Evolutionary conservation across 108 stramenopile species (phyloP), one percentile per base, ranked within the genome.

Genomic region (Thalassiosira profunda): DNA sequence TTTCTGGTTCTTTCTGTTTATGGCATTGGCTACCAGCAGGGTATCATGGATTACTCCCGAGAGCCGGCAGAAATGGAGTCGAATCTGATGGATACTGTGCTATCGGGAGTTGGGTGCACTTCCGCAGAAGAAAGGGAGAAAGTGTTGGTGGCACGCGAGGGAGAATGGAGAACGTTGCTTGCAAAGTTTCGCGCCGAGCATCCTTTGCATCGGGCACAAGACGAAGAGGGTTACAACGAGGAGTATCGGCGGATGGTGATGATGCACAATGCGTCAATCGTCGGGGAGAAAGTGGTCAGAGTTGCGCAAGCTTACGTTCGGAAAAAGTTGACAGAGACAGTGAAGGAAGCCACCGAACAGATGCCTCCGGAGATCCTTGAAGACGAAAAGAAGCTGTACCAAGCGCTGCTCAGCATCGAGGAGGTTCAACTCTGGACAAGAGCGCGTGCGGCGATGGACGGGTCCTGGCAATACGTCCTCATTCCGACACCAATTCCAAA

Each of bases 241-340:
- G 44, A 70, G 17, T 40, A 70, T 37, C 52, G 33, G 23, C 44
- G 57, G 25, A 56, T 70, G 51, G 46, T 70, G 2, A 78, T 78
- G 76, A 30, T 78, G 45, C 45, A 63, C 10, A 63, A 78, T 70
- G 67, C 49, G 8, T 55, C 68, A 8, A 34, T 64, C 11, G 68
- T 94, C n/a, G 83, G 87, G 0, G 87, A 84, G 8, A 85, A 84
- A 21, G 73, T 94, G 40, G 86, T 94, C 75, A 89, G 88, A 52
- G 85, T 90, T 2, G 70, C 91, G 31, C 87, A 87, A 61, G 76
- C 84, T 7, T 78, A 80, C 3, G 84, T 83, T 10, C 88, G 90
- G 52, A 76, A 85, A 45, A 77, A 84, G 24, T 42, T 86, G 43
- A 63, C 56, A 10, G 82, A 86, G 15, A 80, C 57, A 8, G 86